These are phyloP conservation scores for Solanum okadae DNA, from an alignment of 257 asterid genomes.

Conservation along the genomic window DNA sequence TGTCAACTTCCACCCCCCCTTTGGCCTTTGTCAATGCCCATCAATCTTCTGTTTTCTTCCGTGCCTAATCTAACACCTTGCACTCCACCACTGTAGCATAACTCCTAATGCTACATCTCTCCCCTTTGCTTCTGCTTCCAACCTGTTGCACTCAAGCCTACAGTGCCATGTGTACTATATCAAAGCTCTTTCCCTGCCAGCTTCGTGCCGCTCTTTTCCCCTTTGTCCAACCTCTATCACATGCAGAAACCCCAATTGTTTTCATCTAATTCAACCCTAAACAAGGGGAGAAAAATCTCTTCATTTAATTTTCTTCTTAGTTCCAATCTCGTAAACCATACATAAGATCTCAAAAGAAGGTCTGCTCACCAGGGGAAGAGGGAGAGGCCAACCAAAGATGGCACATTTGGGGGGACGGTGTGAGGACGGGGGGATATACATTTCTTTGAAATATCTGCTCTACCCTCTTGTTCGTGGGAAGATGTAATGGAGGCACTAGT, in stretches of 20 bases:
- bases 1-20: background rate
- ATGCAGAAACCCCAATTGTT: background rate
- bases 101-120: background rate
- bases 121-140: background rate
- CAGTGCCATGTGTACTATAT: background rate
- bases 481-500: background rate
- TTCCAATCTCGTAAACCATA: background rate
- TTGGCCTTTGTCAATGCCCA: background rate
- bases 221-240: background rate
- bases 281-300: background rate
- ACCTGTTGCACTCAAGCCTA: background rate
- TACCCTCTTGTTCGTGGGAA: background rate
- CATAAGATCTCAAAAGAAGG: background rate
- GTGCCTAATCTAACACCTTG: background rate
- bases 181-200: background rate
- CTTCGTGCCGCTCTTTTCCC: background rate
- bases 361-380: background rate
- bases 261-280: background rate
- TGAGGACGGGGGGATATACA: background rate
- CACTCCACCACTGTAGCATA: background rate
- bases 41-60: background rate
- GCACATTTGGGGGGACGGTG: background rate
- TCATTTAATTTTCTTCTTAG: background rate
- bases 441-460: background rate
- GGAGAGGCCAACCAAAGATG: background rate